These are phyloP conservation scores for Umbilicus rupestris DNA, from an alignment of 164 flowering plant species.

Conservation along the genomic window DNA sequence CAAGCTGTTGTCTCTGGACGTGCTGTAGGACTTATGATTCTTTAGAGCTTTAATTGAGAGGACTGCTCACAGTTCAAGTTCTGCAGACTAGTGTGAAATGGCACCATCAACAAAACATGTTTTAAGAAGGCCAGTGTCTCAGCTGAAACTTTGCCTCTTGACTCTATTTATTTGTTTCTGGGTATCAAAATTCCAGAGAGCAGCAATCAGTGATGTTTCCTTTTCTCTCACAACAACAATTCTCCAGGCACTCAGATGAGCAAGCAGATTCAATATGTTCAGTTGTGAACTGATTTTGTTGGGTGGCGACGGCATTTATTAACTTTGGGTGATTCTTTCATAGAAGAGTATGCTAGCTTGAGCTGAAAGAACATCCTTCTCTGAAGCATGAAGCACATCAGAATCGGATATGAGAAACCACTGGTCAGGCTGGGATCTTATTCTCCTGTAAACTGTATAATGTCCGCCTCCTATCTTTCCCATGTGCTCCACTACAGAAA, in stretches of 20 bases:
- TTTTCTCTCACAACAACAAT: not conserved
- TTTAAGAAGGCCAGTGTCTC: too few relatives aligned
- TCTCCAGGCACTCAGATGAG: not conserved
- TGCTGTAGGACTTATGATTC: too few relatives aligned
- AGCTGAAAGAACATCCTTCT: constrained; percentile 60
- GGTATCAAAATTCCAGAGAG: too few relatives aligned
- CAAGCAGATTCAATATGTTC: not conserved
- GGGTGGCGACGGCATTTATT: not conserved
- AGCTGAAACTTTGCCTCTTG: too few relatives aligned
- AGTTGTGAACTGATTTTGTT: not conserved
- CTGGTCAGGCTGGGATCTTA: constrained; percentile 14
- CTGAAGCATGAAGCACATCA: constrained; percentile 44
- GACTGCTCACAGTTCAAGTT: too few relatives aligned
- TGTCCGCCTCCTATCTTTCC: constrained; percentile 80
- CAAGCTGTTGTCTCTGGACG: too few relatives aligned
- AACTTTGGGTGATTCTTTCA: constrained; percentile 33
- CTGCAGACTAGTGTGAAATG: too few relatives aligned
- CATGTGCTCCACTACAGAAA: constrained; percentile 83
- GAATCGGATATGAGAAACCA: constrained; percentile 84
- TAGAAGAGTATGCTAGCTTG: constrained; percentile 89
- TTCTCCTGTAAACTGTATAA: constrained; percentile 77
- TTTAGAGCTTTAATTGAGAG: too few relatives aligned
- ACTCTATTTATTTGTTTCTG: too few relatives aligned
- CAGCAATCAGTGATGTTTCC: not conserved
- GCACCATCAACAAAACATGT: too few relatives aligned